Percentiles rank a stretch among this genome's conserved stretches.
Conservation (phyloP, 164 flowering plant species). For the Malania oleifera region DNA sequence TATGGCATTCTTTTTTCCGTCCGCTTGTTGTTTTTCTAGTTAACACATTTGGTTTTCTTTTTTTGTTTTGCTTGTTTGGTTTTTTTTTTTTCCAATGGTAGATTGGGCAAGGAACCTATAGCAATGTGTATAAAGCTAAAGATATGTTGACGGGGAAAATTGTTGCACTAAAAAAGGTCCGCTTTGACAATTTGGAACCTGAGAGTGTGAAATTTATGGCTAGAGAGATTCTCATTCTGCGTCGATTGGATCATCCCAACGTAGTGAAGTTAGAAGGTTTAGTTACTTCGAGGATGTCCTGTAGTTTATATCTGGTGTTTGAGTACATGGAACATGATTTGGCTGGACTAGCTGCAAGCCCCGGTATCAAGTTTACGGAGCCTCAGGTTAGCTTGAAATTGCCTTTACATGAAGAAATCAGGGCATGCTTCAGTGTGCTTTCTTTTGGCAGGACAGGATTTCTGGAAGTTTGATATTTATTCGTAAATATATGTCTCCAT, state of each 20-base stretch:
- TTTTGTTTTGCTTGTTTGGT: not conserved
- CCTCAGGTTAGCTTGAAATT: slow-evolving; percentile 30
- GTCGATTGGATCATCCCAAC: slow-evolving; percentile 42
- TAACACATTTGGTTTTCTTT: not conserved
- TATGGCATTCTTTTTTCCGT: not conserved
- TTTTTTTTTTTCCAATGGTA: slow-evolving; percentile 3
- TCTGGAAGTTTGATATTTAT: too few relatives aligned
- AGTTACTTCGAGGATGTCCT: too few relatives aligned
- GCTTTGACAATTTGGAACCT: slow-evolving; percentile 43
- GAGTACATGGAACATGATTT: too few relatives aligned
- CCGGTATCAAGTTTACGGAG: slow-evolving; percentile 35
- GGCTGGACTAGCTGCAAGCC: slow-evolving; percentile 48
- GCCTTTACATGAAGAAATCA: not conserved
- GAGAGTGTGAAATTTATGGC: slow-evolving; percentile 53
- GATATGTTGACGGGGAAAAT: slow-evolving; percentile 33
- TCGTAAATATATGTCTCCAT: not conserved
- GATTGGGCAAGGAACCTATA: slow-evolving; percentile 52
- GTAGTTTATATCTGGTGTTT: too few relatives aligned
- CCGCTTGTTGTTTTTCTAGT: not conserved
- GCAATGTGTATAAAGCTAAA: slow-evolving; percentile 46
- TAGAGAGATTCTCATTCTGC: slow-evolving; percentile 39
- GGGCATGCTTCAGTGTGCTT: not conserved
- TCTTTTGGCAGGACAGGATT: too few relatives aligned
- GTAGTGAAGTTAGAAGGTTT: slow-evolving; percentile 46
- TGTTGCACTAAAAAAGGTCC: slow-evolving; percentile 48